phyloP scores from a whole-genome alignment of 495 filamentous ascomycete species.

The Amphirosellinia nigrospora region DNA sequence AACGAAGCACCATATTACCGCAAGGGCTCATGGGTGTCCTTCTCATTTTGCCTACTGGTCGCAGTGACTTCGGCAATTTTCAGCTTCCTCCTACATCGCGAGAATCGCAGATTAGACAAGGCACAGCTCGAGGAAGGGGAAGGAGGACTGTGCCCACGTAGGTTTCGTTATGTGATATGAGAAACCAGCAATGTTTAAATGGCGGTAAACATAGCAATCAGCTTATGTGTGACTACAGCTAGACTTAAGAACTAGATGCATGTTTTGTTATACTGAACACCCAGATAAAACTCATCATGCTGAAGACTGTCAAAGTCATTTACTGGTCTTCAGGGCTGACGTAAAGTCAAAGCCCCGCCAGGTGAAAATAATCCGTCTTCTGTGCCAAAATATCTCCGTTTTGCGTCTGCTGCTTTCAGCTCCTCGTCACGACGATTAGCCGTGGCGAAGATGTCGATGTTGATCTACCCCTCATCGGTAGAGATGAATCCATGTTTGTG shows the following conservation, averaged over 20 bases:
- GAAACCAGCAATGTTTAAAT: neutral
- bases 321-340: too few relatives aligned
- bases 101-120: constrained; percentile 28
- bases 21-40: constrained; percentile 33
- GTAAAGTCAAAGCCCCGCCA: too few relatives aligned
- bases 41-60: constrained; percentile 31
- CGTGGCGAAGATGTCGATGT: too few relatives aligned
- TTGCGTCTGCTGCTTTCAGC: too few relatives aligned
- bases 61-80: constrained; percentile 23
- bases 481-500: too few relatives aligned
- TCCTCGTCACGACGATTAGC: too few relatives aligned
- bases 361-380: too few relatives aligned
- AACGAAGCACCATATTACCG: constrained; percentile 35
- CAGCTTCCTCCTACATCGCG: constrained; percentile 27
- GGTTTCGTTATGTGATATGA: constrained; percentile 32
- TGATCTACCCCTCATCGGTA: too few relatives aligned
- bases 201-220: neutral
- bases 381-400: too few relatives aligned
- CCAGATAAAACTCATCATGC: too few relatives aligned
- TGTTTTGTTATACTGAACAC: neutral
- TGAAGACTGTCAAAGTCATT: too few relatives aligned
- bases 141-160: neutral
- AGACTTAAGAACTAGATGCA: neutral
- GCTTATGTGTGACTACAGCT: neutral
- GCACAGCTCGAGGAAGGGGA: constrained; percentile 4